Conservation (phyloP, 2,329 filamentous ascomycete species). For the Microcera coccophila region DNA sequence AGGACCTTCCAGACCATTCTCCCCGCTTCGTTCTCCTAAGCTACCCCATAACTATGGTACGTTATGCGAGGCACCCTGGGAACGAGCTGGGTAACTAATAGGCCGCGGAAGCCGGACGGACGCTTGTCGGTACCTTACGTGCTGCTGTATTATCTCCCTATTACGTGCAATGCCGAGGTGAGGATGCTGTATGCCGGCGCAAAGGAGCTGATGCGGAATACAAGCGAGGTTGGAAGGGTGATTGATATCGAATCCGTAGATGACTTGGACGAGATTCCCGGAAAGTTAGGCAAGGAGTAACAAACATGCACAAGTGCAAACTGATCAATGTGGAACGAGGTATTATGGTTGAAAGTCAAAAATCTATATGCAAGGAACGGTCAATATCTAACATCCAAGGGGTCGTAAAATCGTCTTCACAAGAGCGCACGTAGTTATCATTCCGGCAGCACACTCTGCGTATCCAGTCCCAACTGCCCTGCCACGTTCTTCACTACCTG, state of each 20-base stretch:
- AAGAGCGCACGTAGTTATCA: constrained; percentile 22
- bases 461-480: constrained; percentile 59
- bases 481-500: constrained; percentile 73
- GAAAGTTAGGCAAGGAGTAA: constrained; percentile 47
- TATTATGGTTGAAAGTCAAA: not conserved
- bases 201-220: constrained; percentile 92
- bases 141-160: constrained; percentile 89
- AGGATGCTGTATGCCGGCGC: constrained; percentile 95
- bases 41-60: constrained; percentile 82
- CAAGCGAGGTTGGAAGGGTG: constrained; percentile 81
- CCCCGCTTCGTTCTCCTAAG: constrained; percentile 87
- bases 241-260: constrained; percentile 79
- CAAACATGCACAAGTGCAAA: not conserved
- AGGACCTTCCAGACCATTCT: constrained; percentile 88
- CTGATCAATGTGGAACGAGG: not conserved
- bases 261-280: constrained; percentile 77
- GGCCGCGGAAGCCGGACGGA: constrained; percentile 62
- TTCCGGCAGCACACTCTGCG: constrained; percentile 49
- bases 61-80: constrained; percentile 19
- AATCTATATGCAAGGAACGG: not conserved
- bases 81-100: not conserved
- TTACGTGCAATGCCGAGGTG: constrained; percentile 80
- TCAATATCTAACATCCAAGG: too few species aligned
- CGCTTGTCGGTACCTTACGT: constrained; percentile 88
- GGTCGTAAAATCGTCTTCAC: constrained; percentile 1